phyloP scores from a whole-genome alignment of 1,284 basidiomycete species.

The Laetiporus sulphureus region DNA sequence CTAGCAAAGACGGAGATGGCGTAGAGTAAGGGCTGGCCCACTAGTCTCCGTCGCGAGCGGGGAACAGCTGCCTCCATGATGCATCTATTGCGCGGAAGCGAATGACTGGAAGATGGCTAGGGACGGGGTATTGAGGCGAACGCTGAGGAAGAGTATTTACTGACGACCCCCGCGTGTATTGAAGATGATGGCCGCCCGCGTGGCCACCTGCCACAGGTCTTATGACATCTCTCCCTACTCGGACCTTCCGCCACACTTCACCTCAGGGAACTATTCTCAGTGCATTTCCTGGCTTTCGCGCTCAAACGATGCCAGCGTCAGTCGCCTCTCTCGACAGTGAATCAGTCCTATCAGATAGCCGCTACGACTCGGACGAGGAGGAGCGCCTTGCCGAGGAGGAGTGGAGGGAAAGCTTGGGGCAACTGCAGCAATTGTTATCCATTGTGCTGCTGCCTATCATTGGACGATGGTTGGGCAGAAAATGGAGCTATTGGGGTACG shows the following conservation, averaged over 20 bases:
- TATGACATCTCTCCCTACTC: not conserved
- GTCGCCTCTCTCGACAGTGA: conserved; percentile 36
- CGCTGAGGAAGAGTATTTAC: not conserved
- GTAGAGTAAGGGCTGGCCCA: conserved; percentile 79
- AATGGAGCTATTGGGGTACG: conserved; percentile 82
- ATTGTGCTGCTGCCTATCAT: conserved; percentile 80
- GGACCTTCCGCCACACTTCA: too few relatives aligned
- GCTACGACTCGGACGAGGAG: conserved; percentile 65
- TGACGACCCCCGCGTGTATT: conserved; percentile 2
- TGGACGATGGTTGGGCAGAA: conserved; percentile 84
- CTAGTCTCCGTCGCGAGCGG: conserved; percentile 43
- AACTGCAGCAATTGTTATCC: conserved; percentile 76
- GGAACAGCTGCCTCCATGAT: conserved; percentile 20
- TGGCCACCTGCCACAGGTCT: not conserved
- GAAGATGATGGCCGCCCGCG: not conserved
- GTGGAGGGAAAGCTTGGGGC: conserved; percentile 86
- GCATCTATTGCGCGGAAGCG: conserved; percentile 19
- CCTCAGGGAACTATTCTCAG: too few relatives aligned
- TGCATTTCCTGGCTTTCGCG: conserved; percentile 1
- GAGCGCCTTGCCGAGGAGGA: conserved; percentile 77
- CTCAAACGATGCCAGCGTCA: conserved; percentile 34
- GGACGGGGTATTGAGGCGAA: conserved; percentile 1
- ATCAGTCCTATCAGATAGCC: conserved; percentile 37
- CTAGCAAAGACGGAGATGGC: conserved; percentile 81
- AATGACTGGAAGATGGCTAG: conserved; percentile 3